Evolutionary conservation across 257 asterid genomes (phyloP).

Genomic region (Plantago ovata): DNA sequence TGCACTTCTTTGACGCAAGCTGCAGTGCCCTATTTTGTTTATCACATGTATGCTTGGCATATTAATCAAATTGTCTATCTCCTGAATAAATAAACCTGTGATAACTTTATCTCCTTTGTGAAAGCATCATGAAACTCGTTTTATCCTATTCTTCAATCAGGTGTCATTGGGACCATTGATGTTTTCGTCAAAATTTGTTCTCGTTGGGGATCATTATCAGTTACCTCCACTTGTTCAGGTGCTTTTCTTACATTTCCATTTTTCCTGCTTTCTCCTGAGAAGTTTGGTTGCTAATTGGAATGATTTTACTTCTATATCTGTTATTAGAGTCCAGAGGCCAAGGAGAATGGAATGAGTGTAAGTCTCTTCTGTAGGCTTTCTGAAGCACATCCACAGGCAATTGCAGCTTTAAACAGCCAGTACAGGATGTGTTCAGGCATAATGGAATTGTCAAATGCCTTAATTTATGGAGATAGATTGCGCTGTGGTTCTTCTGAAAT

Average conservation of each 20-base stretch:
- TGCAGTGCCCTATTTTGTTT: no score
- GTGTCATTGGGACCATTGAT: constrained; percentile 89
- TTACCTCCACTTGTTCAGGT: constrained; percentile 99
- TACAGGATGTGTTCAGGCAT: constrained; percentile 91
- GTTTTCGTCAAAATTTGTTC: constrained; percentile 87
- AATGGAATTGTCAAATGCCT: constrained; percentile 90
- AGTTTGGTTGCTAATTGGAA: constrained; percentile 19
- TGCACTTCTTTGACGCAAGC: no score
- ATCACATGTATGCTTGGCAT: no score
- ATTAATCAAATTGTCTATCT: no score
- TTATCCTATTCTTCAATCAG: constrained; percentile 37
- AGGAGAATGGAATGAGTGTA: constrained; percentile 81
- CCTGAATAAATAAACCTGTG: no score
- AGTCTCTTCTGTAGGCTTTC: constrained; percentile 96
- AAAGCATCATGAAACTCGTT: constrained; percentile 12
- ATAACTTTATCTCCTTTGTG: no score
- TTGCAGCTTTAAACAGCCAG: constrained; percentile 92
- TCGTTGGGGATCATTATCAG: constrained; percentile 98
- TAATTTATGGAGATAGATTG: constrained; percentile 86
- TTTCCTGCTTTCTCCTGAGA: constrained; percentile 22
- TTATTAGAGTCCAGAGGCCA: constrained; percentile 86
- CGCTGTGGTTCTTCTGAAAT: constrained; percentile 82
- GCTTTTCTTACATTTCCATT: constrained; percentile 16
- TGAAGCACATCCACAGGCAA: constrained; percentile 96
- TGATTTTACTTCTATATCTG: constrained; percentile 22